Evolutionary conservation across 2,329 filamentous ascomycete species (phyloP).

Genomic region (Sphaerulina musiva): DNA sequence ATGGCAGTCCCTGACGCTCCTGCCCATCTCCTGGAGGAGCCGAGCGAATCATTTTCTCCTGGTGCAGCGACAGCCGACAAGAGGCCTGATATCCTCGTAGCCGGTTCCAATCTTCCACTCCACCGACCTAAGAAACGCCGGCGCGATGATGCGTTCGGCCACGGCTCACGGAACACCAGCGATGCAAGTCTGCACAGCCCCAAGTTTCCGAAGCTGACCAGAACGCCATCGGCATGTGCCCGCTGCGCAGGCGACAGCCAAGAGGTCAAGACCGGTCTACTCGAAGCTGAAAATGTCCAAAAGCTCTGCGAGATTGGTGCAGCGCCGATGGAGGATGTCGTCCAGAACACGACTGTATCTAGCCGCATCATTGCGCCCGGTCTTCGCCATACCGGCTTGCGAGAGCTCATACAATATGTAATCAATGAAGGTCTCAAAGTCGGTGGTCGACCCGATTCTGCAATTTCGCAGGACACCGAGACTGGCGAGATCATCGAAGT

Average conservation of each 20-base stretch:
- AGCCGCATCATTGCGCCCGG: conserved; percentile 40
- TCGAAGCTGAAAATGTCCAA: conserved; percentile 27
- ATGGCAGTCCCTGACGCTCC: conserved; percentile 64
- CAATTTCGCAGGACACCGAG: conserved; percentile 42
- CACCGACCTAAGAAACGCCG: conserved; percentile 40
- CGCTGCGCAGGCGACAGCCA: conserved; percentile 14
- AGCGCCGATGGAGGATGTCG: conserved; percentile 14
- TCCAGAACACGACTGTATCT: not conserved
- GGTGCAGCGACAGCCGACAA: conserved; percentile 27
- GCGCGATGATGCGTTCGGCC: conserved; percentile 34
- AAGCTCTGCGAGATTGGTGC: conserved; percentile 12
- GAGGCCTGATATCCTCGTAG: conserved; percentile 40
- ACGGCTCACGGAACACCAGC: conserved; percentile 17
- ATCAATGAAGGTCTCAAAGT: conserved; percentile 49
- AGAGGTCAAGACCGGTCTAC: conserved; percentile 25
- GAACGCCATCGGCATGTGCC: conserved; percentile 12
- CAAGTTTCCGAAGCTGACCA: conserved; percentile 18
- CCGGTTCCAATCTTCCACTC: conserved; percentile 38
- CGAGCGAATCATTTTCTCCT: conserved; percentile 25
- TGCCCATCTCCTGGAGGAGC: conserved; percentile 30
- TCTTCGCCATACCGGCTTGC: conserved; percentile 43
- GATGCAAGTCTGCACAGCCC: conserved; percentile 20
- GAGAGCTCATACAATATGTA: conserved; percentile 47
- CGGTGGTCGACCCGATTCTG: conserved; percentile 49
- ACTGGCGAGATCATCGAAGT: conserved; percentile 47